These are phyloP conservation scores for Diplodia scrobiculata DNA, from an alignment of 2,329 filamentous ascomycete species.

Conservation along the genomic window DNA sequence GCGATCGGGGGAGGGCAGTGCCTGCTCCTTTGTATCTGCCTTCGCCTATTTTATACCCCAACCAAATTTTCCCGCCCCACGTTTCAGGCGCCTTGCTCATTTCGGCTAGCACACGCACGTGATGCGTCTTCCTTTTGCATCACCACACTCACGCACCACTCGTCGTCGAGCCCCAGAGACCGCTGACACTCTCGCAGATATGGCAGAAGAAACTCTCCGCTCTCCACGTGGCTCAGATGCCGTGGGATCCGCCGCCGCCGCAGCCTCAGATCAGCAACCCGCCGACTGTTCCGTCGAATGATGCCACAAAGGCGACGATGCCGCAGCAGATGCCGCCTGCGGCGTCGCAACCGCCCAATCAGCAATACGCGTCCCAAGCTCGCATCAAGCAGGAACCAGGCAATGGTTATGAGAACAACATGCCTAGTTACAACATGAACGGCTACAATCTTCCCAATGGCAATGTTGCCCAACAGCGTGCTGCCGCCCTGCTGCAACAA, in stretches of 20 bases:
- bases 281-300: conserved; percentile 49
- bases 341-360: conserved; percentile 30
- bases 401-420: conserved; percentile 37
- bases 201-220: conserved; percentile 92
- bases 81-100: conserved; percentile 39
- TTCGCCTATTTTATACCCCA: conserved; percentile 52
- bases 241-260: conserved; percentile 88
- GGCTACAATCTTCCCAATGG: conserved; percentile 42
- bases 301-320: conserved; percentile 38
- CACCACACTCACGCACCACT: conserved; percentile 18
- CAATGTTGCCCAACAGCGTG: conserved; percentile 58
- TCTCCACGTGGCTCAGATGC: conserved; percentile 82
- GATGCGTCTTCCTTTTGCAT: conserved; percentile 33
- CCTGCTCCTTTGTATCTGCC: conserved; percentile 34
- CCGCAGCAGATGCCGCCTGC: conserved; percentile 38
- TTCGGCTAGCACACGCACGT: conserved; percentile 43
- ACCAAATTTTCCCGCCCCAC: conserved; percentile 31
- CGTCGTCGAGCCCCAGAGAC: not conserved
- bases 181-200: conserved; percentile 58
- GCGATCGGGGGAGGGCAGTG: conserved; percentile 30
- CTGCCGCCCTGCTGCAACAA: conserved; percentile 55
- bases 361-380: conserved; percentile 37
- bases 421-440: conserved; percentile 41
- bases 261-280: conserved; percentile 49
- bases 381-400: conserved; percentile 59